A percentile compares a stretch with the other conserved stretches of the same genome.
These are phyloP conservation scores for Psilocybe cubensis DNA, from an alignment of 768 basidiomycete genomes.

Conservation along the genomic window DNA sequence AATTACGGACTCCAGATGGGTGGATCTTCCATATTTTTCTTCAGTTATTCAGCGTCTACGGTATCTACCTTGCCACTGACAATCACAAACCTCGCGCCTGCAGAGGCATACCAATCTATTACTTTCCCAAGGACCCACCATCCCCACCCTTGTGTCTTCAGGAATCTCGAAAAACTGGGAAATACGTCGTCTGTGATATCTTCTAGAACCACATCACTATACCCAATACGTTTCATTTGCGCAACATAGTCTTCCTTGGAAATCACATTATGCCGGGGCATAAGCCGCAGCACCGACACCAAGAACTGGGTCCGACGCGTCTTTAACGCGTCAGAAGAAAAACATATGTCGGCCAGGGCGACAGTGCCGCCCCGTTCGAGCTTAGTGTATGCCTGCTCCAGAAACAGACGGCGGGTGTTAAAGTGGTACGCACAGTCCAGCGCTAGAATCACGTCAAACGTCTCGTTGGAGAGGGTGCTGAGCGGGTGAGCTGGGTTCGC, in stretches of 20 bases:
- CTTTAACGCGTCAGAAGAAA: constrained; percentile 34
- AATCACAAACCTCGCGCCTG: constrained; percentile 55
- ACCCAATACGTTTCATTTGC: constrained; percentile 53
- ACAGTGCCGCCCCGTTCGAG: constrained; percentile 55
- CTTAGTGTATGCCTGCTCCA: constrained; percentile 49
- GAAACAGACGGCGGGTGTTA: constrained; percentile 50
- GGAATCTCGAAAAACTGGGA: constrained; percentile 55
- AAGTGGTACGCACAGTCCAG: constrained; percentile 78
- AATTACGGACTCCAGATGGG: no score
- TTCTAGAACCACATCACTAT: constrained; percentile 52
- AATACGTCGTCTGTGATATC: constrained; percentile 63
- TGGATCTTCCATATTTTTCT: no score
- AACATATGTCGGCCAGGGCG: constrained; percentile 66
- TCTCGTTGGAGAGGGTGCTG: constrained; percentile 29
- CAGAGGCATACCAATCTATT: constrained; percentile 36
- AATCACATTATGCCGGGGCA: constrained; percentile 55
- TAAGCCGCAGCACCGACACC: constrained; percentile 37
- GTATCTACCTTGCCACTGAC: constrained; percentile 36
- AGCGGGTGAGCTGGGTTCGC: constrained; percentile 44
- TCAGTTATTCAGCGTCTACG: neutral
- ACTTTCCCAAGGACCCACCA: constrained; percentile 49
- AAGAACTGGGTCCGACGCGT: constrained; percentile 27
- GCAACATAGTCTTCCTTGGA: constrained; percentile 46
- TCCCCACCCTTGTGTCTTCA: constrained; percentile 42
- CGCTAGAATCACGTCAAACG: constrained; percentile 57